Evolutionary conservation across 1,139 yeast species (phyloP).

Genomic region (Debaryomyces fabryi): DNA sequence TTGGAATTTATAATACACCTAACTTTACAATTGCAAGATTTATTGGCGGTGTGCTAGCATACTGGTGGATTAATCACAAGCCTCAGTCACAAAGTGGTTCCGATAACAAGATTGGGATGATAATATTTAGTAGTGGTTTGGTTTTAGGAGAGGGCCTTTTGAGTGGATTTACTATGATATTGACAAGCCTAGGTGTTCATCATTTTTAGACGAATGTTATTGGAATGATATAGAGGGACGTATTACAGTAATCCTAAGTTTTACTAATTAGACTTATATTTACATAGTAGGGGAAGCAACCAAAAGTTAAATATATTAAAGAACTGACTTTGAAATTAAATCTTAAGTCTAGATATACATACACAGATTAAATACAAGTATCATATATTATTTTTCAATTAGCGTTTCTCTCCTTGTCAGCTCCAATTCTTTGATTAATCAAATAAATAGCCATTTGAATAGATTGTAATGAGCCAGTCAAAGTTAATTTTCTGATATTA

Average conservation of each 20-base stretch:
- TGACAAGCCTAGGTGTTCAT: constrained; percentile 63
- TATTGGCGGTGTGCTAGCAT: constrained; percentile 80
- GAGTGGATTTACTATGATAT: constrained; percentile 77
- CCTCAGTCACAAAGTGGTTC: constrained; percentile 33
- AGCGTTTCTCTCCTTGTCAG: constrained; percentile 55
- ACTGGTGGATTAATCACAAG: constrained; percentile 52
- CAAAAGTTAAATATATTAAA: neutral
- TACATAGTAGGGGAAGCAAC: neutral
- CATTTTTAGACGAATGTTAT: constrained; percentile 32
- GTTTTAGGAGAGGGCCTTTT: constrained; percentile 93
- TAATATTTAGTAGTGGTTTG: constrained; percentile 87
- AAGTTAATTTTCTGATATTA: constrained; percentile 65
- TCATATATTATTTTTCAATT: constrained; percentile 7
- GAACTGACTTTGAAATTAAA: neutral
- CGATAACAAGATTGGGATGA: constrained; percentile 63
- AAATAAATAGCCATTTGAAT: constrained; percentile 78
- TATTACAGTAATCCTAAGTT: neutral
- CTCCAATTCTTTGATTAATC: constrained; percentile 75
- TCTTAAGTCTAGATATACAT: constrained; percentile 1
- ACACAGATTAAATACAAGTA: neutral
- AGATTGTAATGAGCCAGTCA: constrained; percentile 69
- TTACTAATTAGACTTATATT: neutral
- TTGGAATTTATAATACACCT: constrained; percentile 93
- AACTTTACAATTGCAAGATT: constrained; percentile 92
- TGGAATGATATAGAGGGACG: neutral